phyloP scores from a whole-genome alignment of 495 filamentous ascomycete species.

The Penicillium pancosmium region DNA sequence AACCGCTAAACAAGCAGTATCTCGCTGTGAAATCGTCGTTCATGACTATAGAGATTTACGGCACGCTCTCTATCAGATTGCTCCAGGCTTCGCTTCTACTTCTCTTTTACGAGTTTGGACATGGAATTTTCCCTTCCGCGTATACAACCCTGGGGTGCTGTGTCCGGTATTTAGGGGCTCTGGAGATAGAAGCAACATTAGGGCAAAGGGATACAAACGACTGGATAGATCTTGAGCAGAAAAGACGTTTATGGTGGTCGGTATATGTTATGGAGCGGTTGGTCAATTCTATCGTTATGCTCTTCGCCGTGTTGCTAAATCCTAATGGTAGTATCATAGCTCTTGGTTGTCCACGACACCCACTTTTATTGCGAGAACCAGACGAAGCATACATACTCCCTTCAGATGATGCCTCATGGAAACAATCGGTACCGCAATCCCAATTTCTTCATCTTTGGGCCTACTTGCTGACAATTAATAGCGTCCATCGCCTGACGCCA shows the following conservation, averaged over 20 bases:
- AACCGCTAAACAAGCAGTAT: slow-evolving; percentile 9
- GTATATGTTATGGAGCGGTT: slow-evolving; percentile 21
- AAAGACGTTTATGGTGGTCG: slow-evolving; percentile 21
- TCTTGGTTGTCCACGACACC: slow-evolving; percentile 10
- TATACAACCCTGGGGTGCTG: slow-evolving; percentile 16
- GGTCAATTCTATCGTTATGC: neutral
- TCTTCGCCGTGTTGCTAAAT: neutral
- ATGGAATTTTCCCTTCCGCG: slow-evolving; percentile 18
- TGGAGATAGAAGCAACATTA: neutral
- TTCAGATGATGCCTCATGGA: slow-evolving; percentile 16
- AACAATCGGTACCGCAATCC: slow-evolving; percentile 6
- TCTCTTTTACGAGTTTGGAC: slow-evolving; percentile 18
- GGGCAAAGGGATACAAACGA: neutral
- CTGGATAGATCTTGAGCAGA: slow-evolving; percentile 13
- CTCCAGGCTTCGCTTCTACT: slow-evolving; percentile 17
- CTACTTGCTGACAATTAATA: slow-evolving; percentile 1
- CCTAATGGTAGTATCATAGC: slow-evolving; percentile 7
- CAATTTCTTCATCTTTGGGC: neutral
- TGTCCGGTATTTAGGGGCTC: slow-evolving; percentile 12
- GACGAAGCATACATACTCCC: slow-evolving; percentile 9
- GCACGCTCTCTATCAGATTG: slow-evolving; percentile 11
- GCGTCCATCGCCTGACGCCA: slow-evolving; percentile 1
- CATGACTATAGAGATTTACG: slow-evolving; percentile 13
- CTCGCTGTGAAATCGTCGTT: slow-evolving; percentile 13
- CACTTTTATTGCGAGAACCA: slow-evolving; percentile 12